Conservation (phyloP, 2,329 filamentous ascomycete species). For the Nigrospora sphaerica region DNA sequence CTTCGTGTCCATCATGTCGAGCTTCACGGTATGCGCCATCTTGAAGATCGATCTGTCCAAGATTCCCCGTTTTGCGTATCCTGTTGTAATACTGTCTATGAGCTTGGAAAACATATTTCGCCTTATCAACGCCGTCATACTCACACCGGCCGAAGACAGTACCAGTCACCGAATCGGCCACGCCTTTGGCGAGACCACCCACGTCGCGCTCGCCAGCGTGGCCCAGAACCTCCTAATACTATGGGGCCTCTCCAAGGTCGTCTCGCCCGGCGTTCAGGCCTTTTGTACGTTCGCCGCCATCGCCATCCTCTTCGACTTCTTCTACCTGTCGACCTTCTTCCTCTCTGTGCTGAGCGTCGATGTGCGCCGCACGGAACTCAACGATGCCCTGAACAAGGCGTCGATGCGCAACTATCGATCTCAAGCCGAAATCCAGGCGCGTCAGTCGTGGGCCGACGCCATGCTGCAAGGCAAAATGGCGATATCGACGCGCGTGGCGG, state of each 20-base stretch:
- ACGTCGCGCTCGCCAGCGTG: conserved; percentile 61
- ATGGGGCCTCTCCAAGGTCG: conserved; percentile 56
- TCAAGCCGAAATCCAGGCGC: conserved; percentile 15
- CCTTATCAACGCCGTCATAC: conserved; percentile 69
- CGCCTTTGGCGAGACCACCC: conserved; percentile 66
- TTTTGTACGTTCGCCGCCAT: conserved; percentile 73
- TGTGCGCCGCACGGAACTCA: conserved; percentile 67
- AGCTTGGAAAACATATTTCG: conserved; percentile 75
- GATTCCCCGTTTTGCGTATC: conserved; percentile 68
- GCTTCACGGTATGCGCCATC: conserved; percentile 72
- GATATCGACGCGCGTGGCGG: conserved; percentile 67
- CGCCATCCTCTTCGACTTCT: conserved; percentile 68
- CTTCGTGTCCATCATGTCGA: conserved; percentile 65
- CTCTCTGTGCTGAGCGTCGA: conserved; percentile 73
- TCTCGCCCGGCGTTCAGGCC: conserved; percentile 63
- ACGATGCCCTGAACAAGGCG: conserved; percentile 59
- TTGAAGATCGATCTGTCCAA: conserved; percentile 68
- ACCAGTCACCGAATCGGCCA: conserved; percentile 65
- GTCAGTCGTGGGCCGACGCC: conserved; percentile 52
- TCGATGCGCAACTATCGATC: conserved; percentile 30
- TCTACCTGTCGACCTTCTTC: conserved; percentile 75
- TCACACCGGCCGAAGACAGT: conserved; percentile 61
- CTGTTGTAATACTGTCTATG: conserved; percentile 68
- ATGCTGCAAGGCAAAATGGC: conserved; percentile 59
- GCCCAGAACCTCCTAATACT: conserved; percentile 63